Evolutionary conservation across 495 filamentous ascomycete species (phyloP).

Genomic region (Neurospora intermedia): DNA sequence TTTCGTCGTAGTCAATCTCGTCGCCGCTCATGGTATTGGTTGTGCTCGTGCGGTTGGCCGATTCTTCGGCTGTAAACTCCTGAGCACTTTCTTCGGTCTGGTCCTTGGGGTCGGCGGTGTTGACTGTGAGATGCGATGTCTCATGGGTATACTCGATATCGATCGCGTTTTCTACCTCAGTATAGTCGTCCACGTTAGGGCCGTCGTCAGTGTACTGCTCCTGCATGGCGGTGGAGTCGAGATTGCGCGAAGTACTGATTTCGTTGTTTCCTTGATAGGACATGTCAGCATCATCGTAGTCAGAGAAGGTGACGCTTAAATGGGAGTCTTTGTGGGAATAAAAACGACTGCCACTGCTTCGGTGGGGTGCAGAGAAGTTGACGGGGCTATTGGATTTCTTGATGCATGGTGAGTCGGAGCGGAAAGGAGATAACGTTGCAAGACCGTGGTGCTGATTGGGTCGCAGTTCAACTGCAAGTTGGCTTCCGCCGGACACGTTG

Average conservation of each 20-base stretch:
- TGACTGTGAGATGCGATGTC: background rate
- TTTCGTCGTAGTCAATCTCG: constrained; percentile 38
- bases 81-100: background rate
- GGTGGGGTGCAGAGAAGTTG: constrained; percentile 3
- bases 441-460: background rate
- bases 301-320: constrained; percentile 7
- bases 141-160: background rate
- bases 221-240: background rate
- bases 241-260: constrained; percentile 3
- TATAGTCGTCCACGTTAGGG: background rate
- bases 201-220: constrained; percentile 8
- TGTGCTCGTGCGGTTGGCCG: constrained; percentile 24
- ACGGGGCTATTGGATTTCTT: background rate
- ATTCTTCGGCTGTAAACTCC: constrained; percentile 1
- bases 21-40: constrained; percentile 35
- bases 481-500: background rate
- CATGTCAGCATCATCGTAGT: constrained; percentile 11
- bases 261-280: constrained; percentile 12
- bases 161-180: background rate
- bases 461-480: background rate
- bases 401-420: background rate
- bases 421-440: background rate
- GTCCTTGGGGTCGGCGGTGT: constrained; percentile 7
- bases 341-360: background rate
- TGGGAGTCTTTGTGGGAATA: constrained; percentile 7